phyloP scores from a whole-genome alignment of 1,284 basidiomycete genomes.

The Boletus calvinii region DNA sequence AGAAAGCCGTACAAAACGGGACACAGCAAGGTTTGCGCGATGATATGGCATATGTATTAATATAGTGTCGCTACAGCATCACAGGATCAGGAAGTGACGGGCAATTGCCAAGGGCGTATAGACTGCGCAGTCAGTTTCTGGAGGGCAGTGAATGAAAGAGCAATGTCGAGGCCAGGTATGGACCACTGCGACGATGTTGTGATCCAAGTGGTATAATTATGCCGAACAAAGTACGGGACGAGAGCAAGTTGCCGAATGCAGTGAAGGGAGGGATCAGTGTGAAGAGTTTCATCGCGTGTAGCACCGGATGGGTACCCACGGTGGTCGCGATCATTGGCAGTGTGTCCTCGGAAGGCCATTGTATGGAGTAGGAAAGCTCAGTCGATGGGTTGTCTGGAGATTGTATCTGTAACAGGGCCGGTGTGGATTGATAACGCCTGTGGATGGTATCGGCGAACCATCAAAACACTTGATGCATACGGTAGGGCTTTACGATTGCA shows the following conservation, averaged over 20 bases:
- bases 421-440: background rate
- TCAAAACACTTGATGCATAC: conserved; percentile 15
- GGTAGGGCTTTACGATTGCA: background rate
- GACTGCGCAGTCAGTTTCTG: background rate
- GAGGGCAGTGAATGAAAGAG: background rate
- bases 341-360: conserved; percentile 9
- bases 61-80: conserved; percentile 19
- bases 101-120: background rate
- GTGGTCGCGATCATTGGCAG: conserved; percentile 23
- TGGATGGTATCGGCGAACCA: conserved; percentile 6
- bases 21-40: conserved; percentile 20
- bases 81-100: conserved; percentile 19
- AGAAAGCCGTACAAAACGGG: conserved; percentile 14
- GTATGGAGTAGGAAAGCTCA: conserved; percentile 4
- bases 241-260: conserved; percentile 14
- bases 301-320: conserved; percentile 9
- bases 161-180: background rate
- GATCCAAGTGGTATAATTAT: conserved; percentile 1
- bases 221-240: conserved; percentile 6
- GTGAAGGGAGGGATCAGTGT: background rate
- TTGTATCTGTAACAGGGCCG: conserved; percentile 15
- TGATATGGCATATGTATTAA: background rate
- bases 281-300: conserved; percentile 18
- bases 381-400: conserved; percentile 5
- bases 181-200: conserved; percentile 11